Percentiles rank a stretch among this genome's conserved stretches.
phyloP scores from a whole-genome alignment of 2,329 filamentous ascomycete genomes.

The Sclerotinia glacialis region DNA sequence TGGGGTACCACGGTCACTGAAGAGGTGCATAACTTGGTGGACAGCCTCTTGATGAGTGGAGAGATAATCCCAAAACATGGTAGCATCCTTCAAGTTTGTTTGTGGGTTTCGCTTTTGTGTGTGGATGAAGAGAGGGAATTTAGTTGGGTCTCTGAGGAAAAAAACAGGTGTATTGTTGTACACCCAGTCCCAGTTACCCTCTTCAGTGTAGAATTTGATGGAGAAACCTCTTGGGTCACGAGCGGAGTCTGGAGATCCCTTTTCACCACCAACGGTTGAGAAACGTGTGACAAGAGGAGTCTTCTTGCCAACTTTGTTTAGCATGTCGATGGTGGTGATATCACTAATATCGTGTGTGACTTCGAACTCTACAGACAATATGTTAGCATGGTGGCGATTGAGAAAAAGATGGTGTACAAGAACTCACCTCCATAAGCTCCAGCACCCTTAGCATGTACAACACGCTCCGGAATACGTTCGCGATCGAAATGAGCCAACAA shows the following conservation, averaged over 20 bases:
- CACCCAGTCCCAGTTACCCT: conserved; percentile 71
- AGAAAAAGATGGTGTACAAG: background rate
- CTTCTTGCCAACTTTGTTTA: conserved; percentile 63
- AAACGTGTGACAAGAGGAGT: conserved; percentile 66
- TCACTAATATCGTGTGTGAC: conserved; percentile 38
- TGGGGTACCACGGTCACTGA: conserved; percentile 64
- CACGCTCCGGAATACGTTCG: conserved; percentile 50
- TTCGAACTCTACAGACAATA: conserved; percentile 31
- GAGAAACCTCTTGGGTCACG: conserved; percentile 67
- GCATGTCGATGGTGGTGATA: conserved; percentile 33
- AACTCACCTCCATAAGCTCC: conserved; percentile 37
- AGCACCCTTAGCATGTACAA: conserved; percentile 56
- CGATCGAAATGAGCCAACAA: conserved; percentile 55
- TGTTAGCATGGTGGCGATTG: conserved; percentile 22
- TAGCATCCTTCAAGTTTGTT: conserved; percentile 66
- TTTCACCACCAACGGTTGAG: conserved; percentile 69
- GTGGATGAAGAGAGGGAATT: conserved; percentile 74
- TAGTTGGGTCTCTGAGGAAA: conserved; percentile 71
- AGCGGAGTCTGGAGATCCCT: conserved; percentile 64
- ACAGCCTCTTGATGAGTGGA: conserved; percentile 60
- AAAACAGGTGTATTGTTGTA: conserved; percentile 77
- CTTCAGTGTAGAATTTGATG: conserved; percentile 68
- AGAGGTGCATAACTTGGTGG: conserved; percentile 64
- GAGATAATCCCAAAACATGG: conserved; percentile 48
- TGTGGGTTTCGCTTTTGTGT: conserved; percentile 74